Evolutionary conservation across 129 eudicot genomes (phyloP).

Genomic region (Flaveria trinervia): DNA sequence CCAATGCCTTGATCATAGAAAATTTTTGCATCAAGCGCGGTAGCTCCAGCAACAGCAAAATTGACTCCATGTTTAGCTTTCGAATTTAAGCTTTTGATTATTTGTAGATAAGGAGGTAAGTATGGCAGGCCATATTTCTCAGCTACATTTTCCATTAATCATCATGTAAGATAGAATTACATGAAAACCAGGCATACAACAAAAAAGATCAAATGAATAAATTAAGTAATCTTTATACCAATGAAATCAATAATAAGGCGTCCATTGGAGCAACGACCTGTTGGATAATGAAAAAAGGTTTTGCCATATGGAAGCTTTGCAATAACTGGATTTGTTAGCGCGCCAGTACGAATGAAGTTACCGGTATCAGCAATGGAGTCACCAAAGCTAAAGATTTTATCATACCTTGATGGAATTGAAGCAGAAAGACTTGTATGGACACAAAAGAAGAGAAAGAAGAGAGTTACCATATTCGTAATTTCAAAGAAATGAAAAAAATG

Average conservation of each 20-base stretch:
- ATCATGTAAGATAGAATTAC: neutral
- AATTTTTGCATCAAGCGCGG: constrained; percentile 61
- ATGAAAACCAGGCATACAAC: neutral
- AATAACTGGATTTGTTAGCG: constrained; percentile 60
- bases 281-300: constrained; percentile 61
- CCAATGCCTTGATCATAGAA: constrained; percentile 54
- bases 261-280: constrained; percentile 89
- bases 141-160: constrained; percentile 37
- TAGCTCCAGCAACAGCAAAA: constrained; percentile 88
- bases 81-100: constrained; percentile 34
- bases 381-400: constrained; percentile 75
- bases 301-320: constrained; percentile 67
- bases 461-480: constrained; percentile 28
- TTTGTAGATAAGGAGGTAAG: constrained; percentile 57
- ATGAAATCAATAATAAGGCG: constrained; percentile 67
- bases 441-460: constrained; percentile 33
- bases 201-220: neutral
- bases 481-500: neutral
- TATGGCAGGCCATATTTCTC: constrained; percentile 70
- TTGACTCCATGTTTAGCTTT: constrained; percentile 55
- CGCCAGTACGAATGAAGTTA: constrained; percentile 60
- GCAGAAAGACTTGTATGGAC: constrained; percentile 30
- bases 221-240: constrained; percentile 43
- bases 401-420: constrained; percentile 33
- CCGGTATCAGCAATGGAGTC: constrained; percentile 87